phyloP scores from a whole-genome alignment of 176 grass and related monocot species.

The Panicum miliaceum region DNA sequence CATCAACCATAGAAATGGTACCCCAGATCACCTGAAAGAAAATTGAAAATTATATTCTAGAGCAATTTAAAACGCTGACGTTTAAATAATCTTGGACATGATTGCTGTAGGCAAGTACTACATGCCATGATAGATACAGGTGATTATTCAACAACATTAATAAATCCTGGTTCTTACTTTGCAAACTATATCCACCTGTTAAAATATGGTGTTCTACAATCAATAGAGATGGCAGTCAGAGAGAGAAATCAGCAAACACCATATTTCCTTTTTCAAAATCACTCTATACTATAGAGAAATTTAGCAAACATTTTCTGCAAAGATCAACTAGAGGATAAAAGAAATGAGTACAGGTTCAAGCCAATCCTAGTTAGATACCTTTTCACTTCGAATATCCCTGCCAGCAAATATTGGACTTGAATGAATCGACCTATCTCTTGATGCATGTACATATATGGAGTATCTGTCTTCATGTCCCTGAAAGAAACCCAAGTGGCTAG shows the following conservation, averaged over 20 bases:
- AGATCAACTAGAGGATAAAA: slow-evolving; percentile 17
- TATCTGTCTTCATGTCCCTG: slow-evolving; percentile 98
- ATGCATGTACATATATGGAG: slow-evolving; percentile 94
- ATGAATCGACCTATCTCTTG: slow-evolving; percentile 76
- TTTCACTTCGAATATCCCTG: slow-evolving; percentile 86
- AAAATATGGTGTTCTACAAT: background rate
- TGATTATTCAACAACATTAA: slow-evolving; percentile 3
- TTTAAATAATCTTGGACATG: background rate
- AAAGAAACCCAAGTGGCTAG: slow-evolving; percentile 26
- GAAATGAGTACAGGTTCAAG: background rate
- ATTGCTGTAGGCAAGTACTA: background rate
- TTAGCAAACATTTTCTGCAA: background rate
- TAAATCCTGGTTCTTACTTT: slow-evolving; percentile 5
- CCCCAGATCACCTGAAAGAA: slow-evolving; percentile 80
- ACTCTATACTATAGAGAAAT: slow-evolving; percentile 12
- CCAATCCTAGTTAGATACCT: slow-evolving; percentile 53
- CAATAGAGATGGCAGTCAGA: background rate
- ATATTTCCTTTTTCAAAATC: background rate
- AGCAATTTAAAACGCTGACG: background rate
- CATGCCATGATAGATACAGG: background rate
- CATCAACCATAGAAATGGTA: slow-evolving; percentile 95
- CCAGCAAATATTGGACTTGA: slow-evolving; percentile 73
- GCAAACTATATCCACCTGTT: background rate
- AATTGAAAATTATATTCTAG: slow-evolving; percentile 30
- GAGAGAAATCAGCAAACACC: background rate